Conservation (phyloP, 345 rosid species). For the Brassica napus region Da-Ae NC_063440.1:14793501-14794000, state of each 20-base stretch:
- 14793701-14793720: neutral
- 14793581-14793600: constrained; percentile 60
- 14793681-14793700: neutral
- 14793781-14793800: constrained; percentile 75
- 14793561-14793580: too few relatives aligned
- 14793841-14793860: constrained; percentile 95
- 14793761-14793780: constrained; percentile 96
- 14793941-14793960: constrained; percentile 50
- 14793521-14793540: neutral
- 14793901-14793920: constrained; percentile 55
- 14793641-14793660: constrained; percentile 94
- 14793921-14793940: constrained; percentile 41
- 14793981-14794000: constrained; percentile 3
- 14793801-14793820: constrained; percentile 75
- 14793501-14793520: neutral
- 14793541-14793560: too few relatives aligned
- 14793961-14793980: constrained; percentile 22
- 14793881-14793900: constrained; percentile 83
- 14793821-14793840: constrained; percentile 90
- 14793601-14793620: constrained; percentile 72
- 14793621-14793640: constrained; percentile 78
- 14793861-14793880: constrained; percentile 80
- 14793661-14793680: constrained; percentile 70
- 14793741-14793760: constrained; percentile 79
- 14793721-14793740: neutral